Evolutionary conservation across 345 rosid genomes (phyloP).

Genomic region (Eucalyptus curtisii): DNA sequence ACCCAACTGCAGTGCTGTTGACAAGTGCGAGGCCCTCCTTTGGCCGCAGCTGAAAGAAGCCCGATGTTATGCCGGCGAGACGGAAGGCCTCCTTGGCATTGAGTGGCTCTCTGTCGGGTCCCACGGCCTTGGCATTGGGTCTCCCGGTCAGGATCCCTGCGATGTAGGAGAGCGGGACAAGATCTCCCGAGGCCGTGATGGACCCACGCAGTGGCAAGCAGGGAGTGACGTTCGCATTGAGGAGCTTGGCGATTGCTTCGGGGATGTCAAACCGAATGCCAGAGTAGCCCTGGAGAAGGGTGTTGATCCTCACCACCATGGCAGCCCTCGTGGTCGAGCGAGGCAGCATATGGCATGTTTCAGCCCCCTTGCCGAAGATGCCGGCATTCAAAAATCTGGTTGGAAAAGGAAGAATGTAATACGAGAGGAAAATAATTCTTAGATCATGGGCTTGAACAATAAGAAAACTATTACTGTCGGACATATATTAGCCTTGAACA

Average conservation of each 20-base stretch:
- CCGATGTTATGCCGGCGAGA: background rate
- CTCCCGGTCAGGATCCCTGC: background rate
- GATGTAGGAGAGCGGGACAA: conserved; percentile 2
- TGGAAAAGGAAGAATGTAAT: background rate
- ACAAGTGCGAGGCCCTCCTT: conserved; percentile 5
- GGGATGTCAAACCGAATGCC: conserved; percentile 5
- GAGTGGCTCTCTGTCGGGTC: background rate
- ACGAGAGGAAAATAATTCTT: background rate
- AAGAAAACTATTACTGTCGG: background rate
- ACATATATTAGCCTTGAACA: background rate
- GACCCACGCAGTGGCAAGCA: conserved; percentile 3
- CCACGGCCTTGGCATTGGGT: background rate
- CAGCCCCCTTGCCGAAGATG: background rate
- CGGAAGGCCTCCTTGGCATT: background rate
- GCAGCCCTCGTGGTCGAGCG: conserved; percentile 1
- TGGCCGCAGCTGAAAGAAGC: conserved; percentile 2
- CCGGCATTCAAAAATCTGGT: conserved; percentile 3
- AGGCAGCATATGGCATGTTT: background rate
- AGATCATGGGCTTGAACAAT: background rate
- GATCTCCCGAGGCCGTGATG: conserved; percentile 5
- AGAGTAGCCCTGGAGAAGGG: conserved; percentile 7
- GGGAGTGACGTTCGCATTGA: background rate
- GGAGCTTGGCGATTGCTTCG: conserved; percentile 1
- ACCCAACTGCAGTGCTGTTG: conserved; percentile 2
- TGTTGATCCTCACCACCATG: conserved; percentile 6